A percentile compares a stretch with the other conserved stretches of the same genome.
These are phyloP conservation scores for Apocynum venetum DNA, from an alignment of 257 asterid species.

Conservation along the genomic window DNA sequence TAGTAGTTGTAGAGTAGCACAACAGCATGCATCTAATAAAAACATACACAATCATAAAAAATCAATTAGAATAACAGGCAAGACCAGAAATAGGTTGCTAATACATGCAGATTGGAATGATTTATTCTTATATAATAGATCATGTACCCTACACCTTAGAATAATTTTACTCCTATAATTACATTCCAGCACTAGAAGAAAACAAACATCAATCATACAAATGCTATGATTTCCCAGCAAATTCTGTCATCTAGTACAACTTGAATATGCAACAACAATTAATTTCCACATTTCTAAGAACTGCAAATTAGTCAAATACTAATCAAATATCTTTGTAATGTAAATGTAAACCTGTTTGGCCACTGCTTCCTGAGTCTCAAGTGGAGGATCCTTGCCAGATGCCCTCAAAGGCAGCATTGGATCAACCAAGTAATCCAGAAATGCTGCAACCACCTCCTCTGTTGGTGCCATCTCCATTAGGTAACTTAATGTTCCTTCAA, in stretches of 20 bases:
- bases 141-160: not conserved
- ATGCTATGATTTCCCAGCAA: not conserved
- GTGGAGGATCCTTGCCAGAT: constrained; percentile 29
- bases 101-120: not conserved
- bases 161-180: not conserved
- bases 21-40: constrained; percentile 65
- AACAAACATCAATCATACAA: not conserved
- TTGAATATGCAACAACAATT: not conserved
- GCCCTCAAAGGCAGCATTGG: constrained; percentile 40
- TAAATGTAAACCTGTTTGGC: constrained; percentile 54
- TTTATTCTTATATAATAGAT: not conserved
- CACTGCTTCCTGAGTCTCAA: constrained; percentile 33
- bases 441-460: constrained; percentile 41
- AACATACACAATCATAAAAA: constrained; percentile 4
- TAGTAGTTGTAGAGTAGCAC: constrained; percentile 83
- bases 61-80: not conserved
- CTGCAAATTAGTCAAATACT: not conserved
- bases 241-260: not conserved
- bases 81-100: not conserved
- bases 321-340: not conserved
- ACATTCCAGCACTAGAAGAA: not conserved
- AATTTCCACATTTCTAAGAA: not conserved
- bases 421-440: constrained; percentile 44
- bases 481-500: not conserved
- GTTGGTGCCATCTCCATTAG: constrained; percentile 20